Percentiles rank a stretch among this genome's conserved stretches.
phyloP scores from a whole-genome alignment of 2,329 filamentous ascomycete genomes.

The Botrytis porri region DNA sequence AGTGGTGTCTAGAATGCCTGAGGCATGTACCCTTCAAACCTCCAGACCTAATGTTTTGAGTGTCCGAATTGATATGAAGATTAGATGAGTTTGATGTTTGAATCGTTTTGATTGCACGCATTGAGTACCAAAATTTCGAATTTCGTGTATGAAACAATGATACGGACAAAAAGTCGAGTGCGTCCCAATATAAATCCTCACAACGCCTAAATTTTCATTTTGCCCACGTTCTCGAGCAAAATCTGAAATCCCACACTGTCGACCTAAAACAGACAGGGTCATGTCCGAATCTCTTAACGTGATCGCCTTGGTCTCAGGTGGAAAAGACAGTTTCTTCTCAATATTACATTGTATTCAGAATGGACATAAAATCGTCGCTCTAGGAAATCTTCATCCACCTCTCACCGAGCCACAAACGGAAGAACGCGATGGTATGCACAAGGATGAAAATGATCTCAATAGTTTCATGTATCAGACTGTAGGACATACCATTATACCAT shows the following conservation, averaged over 20 bases:
- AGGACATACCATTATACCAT: constrained; percentile 79
- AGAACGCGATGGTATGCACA: background rate
- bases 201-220: background rate
- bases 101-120: background rate
- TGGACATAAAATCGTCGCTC: constrained; percentile 78
- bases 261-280: constrained; percentile 19
- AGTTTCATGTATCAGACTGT: constrained; percentile 99
- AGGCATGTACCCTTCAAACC: background rate
- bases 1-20: background rate
- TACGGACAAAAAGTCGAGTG: background rate
- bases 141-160: background rate
- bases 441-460: constrained; percentile 68
- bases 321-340: constrained; percentile 95
- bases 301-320: constrained; percentile 89
- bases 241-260: background rate
- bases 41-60: background rate
- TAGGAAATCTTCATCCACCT: constrained; percentile 80
- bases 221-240: background rate
- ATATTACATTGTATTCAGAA: constrained; percentile 85
- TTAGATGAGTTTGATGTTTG: background rate
- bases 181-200: background rate
- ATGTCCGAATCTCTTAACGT: constrained; percentile 63
- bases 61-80: background rate
- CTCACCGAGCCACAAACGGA: background rate
- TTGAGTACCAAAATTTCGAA: background rate